Evolutionary conservation across 2,329 filamentous ascomycete genomes (phyloP).

Genomic region (Chaetomiaceae sp.): DNA sequence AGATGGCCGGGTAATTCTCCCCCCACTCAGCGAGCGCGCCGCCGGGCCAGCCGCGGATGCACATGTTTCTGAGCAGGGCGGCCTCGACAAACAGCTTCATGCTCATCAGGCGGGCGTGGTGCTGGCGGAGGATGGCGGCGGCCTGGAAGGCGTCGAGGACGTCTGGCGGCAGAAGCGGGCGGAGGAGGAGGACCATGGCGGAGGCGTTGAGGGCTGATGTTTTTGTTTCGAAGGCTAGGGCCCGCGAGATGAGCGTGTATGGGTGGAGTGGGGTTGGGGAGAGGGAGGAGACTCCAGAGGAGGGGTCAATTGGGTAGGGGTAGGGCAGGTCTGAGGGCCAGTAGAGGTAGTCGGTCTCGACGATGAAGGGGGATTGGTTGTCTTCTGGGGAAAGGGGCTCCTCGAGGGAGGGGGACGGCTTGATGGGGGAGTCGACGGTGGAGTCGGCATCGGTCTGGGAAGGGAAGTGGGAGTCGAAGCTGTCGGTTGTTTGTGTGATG

Average conservation of each 20-base stretch:
- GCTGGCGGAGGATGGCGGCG: constrained; percentile 52
- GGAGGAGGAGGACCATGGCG: constrained; percentile 56
- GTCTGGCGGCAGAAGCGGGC: constrained; percentile 50
- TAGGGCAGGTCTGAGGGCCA: constrained; percentile 55
- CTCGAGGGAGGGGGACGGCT: constrained; percentile 9
- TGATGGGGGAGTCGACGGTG: constrained; percentile 17
- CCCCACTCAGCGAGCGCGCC: constrained; percentile 48
- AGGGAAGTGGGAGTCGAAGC: constrained; percentile 28
- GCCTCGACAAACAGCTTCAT: constrained; percentile 59
- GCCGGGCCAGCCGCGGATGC: constrained; percentile 51
- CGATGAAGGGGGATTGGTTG: constrained; percentile 32
- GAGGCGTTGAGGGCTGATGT: constrained; percentile 55
- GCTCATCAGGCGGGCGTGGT: constrained; percentile 54
- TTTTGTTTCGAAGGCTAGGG: constrained; percentile 52
- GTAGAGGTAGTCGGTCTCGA: constrained; percentile 55
- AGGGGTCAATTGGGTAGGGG: constrained; percentile 39
- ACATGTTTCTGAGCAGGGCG: constrained; percentile 56
- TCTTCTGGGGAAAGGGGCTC: constrained; percentile 12
- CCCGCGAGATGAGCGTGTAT: constrained; percentile 47
- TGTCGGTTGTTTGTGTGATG: constrained; percentile 42
- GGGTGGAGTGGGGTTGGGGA: constrained; percentile 47
- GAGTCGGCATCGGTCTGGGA: constrained; percentile 25
- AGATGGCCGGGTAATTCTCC: constrained; percentile 50
- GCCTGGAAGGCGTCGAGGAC: constrained; percentile 54
- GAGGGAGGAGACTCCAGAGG: constrained; percentile 15